These are phyloP conservation scores for Pleurotus djamor DNA, from an alignment of 768 basidiomycete genomes.

Conservation along the genomic window DNA sequence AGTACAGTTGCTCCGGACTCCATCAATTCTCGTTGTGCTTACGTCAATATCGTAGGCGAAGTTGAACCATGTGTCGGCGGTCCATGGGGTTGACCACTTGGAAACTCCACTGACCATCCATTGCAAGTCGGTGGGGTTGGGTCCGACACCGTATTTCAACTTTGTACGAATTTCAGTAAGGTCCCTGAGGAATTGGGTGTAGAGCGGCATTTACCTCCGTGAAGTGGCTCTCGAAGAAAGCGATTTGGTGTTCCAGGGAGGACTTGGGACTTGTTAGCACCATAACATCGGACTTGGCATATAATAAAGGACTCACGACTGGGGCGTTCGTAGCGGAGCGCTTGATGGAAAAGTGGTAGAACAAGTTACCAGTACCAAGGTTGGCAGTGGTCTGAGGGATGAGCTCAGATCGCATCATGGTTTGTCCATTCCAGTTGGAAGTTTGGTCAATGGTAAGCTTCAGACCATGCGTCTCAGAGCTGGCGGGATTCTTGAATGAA, in stretches of 20 bases:
- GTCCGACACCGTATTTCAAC: slow-evolving; percentile 56
- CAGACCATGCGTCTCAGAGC: slow-evolving; percentile 46
- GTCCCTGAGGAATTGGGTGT: background rate
- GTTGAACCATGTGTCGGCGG: slow-evolving; percentile 58
- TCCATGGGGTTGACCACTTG: slow-evolving; percentile 51
- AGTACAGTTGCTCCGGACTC: background rate
- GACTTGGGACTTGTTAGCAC: slow-evolving; percentile 21
- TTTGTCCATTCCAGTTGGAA: slow-evolving; percentile 53
- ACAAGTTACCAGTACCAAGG: slow-evolving; percentile 54
- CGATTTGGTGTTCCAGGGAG: slow-evolving; percentile 56
- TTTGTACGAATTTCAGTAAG: slow-evolving; percentile 15
- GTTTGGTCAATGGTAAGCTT: slow-evolving; percentile 53
- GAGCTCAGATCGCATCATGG: slow-evolving; percentile 41
- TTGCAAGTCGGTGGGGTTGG: slow-evolving; percentile 45
- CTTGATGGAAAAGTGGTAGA: slow-evolving; percentile 62
- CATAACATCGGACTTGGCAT: background rate
- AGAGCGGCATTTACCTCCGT: slow-evolving; percentile 39
- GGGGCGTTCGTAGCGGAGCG: slow-evolving; percentile 46
- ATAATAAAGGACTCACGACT: slow-evolving; percentile 32
- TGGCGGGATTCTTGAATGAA: slow-evolving; percentile 58
- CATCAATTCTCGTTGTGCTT: slow-evolving; percentile 15
- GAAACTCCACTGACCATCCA: slow-evolving; percentile 47
- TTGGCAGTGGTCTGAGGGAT: slow-evolving; percentile 48
- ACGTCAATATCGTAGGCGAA: slow-evolving; percentile 67
- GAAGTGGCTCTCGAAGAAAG: slow-evolving; percentile 65